phyloP scores from a whole-genome alignment of 192 early-diverging fungal species.

The Lunasporangiospora selenospora region DNA sequence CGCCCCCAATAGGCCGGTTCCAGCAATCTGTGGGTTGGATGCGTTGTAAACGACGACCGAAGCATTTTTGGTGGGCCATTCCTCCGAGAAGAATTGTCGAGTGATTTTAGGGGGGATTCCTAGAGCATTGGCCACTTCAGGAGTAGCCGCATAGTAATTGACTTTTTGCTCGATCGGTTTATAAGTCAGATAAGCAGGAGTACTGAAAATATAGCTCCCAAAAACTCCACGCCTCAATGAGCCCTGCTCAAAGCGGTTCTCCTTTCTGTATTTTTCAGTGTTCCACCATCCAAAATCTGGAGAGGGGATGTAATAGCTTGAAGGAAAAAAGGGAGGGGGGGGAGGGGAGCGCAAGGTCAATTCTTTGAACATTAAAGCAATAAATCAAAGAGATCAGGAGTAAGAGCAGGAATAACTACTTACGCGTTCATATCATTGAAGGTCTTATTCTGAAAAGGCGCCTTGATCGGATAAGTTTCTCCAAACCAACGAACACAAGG shows the following conservation, averaged over 20 bases:
- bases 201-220: too few species aligned
- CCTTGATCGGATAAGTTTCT: slow-evolving; percentile 22
- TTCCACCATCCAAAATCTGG: slow-evolving; percentile 28
- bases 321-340: not conserved
- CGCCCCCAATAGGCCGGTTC: slow-evolving; percentile 28
- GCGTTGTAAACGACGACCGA: slow-evolving; percentile 1
- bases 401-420: not conserved
- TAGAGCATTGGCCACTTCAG: slow-evolving; percentile 11
- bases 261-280: not conserved
- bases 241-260: too few species aligned
- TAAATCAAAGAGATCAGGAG: too few species aligned
- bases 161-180: slow-evolving; percentile 13
- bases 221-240: not conserved
- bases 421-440: not conserved
- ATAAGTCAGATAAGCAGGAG: too few species aligned
- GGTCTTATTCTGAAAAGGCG: slow-evolving; percentile 28
- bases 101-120: slow-evolving; percentile 13
- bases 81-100: slow-evolving; percentile 5
- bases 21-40: slow-evolving; percentile 1
- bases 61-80: slow-evolving; percentile 24
- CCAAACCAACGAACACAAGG: slow-evolving; percentile 45
- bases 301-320: slow-evolving; percentile 13
- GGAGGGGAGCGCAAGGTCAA: too few species aligned
- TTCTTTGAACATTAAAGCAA: too few species aligned
- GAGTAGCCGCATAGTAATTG: slow-evolving; percentile 12